These are phyloP conservation scores for Penicillium sp. DNA, from an alignment of 2,329 filamentous ascomycete genomes.

Conservation along the genomic window DNA sequence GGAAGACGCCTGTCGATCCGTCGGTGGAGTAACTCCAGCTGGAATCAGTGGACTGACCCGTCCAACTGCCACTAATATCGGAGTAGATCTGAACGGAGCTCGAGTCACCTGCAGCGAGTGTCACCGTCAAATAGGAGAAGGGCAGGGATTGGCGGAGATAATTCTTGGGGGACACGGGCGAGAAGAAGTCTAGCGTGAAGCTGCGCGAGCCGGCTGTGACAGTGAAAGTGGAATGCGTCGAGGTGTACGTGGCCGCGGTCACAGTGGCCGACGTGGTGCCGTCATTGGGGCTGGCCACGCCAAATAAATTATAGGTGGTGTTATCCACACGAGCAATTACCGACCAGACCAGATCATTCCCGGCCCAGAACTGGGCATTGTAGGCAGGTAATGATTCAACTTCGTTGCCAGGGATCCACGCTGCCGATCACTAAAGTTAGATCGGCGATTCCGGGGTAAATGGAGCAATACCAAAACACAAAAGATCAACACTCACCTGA, in stretches of 20 bases:
- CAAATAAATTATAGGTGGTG: slow-evolving; percentile 41
- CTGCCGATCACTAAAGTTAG: slow-evolving; percentile 15
- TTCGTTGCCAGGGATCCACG: slow-evolving; percentile 42
- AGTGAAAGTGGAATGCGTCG: slow-evolving; percentile 41
- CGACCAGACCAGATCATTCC: slow-evolving; percentile 39
- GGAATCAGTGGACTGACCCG: slow-evolving; percentile 31
- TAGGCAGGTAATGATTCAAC: slow-evolving; percentile 33
- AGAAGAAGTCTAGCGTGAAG: slow-evolving; percentile 44
- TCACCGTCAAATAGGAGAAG: slow-evolving; percentile 44
- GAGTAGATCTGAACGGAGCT: slow-evolving; percentile 40
- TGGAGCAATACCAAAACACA: background rate
- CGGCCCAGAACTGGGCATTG: slow-evolving; percentile 42
- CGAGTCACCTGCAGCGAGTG: slow-evolving; percentile 24
- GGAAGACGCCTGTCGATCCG: slow-evolving; percentile 30
- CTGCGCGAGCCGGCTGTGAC: slow-evolving; percentile 34
- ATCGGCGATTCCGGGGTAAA: background rate
- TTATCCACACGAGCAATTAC: slow-evolving; percentile 42
- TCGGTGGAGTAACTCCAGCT: slow-evolving; percentile 23
- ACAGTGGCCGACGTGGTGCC: slow-evolving; percentile 31
- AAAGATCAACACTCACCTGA: slow-evolving; percentile 25
- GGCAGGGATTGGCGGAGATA: slow-evolving; percentile 43
- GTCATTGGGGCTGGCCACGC: slow-evolving; percentile 28
- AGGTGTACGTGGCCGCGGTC: slow-evolving; percentile 34
- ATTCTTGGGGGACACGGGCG: slow-evolving; percentile 42
- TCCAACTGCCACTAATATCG: slow-evolving; percentile 44